Base-by-base conservation (phyloP, 192 early-diverging fungal genomes). In the Coemansia sp. region DNA sequence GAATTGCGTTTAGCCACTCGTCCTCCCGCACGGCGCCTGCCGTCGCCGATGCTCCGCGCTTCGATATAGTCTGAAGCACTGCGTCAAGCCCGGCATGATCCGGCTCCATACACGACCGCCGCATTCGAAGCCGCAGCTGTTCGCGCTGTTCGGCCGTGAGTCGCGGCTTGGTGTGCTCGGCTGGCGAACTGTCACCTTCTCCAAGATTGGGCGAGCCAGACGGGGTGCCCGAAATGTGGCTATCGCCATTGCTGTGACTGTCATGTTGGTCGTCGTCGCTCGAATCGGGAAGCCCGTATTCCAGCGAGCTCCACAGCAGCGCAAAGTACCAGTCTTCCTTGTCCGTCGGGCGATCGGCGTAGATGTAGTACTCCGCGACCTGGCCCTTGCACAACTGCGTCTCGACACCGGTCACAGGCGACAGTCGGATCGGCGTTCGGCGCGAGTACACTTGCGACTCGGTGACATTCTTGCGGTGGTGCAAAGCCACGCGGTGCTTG, bases 261-360 rank as follows among this genome's bases (percentile, higher is more conserved):
- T 17, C 8, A 19, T n/a, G 19, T 8, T 22, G 17, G 40, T 79
- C 71, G 47, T 59, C 51, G 20, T 59, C 62, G 36, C 55, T 59
- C 35, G 52, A 47, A 14, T 59, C 64, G 20, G 45, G 23, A 0
- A 60, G 32, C 53, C 64, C 68, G 74, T 27, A 56, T 17, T 48
- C 38, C 21, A 77, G 72, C 15, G 85, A 78, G 40, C 85, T 88
- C 58, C 86, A 84, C 36, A 84, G 63, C 20, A 95, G 75, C 8
- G 90, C 87, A 70, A 93, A 85, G 50, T 88, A 90, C 85, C 91
- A 93, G 60, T 90, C 89, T 62, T 95, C 93, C 64, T 95, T 95
- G 34, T 92, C 89, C 14, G 73, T 68, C 23, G 74, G 79, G 27
- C 70, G 64, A 49, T 79, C 83, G 27, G 78, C 81, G 17, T 83